Evolutionary conservation across 352 stramenopile species (phyloP).

Genomic region (Hyaloperonospora arabidopsidis): DNA sequence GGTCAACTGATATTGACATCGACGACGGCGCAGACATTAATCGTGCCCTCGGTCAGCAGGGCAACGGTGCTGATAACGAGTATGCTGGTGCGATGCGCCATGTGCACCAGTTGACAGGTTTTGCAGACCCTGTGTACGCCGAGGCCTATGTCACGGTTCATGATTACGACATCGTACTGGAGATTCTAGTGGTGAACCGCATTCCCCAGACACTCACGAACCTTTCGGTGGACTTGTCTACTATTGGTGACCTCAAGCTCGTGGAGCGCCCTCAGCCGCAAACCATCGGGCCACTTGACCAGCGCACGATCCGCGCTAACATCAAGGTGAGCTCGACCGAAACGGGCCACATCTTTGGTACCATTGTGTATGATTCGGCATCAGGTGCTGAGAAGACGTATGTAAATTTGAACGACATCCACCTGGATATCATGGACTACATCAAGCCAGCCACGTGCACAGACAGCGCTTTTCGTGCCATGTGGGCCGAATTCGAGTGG

Average conservation of each 20-base stretch:
- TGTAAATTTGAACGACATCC: slow-evolving; percentile 99
- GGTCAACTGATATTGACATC: slow-evolving; percentile 94
- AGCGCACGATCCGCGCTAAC: slow-evolving; percentile 94
- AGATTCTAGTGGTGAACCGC: slow-evolving; percentile 99
- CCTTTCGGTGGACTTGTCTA: slow-evolving; percentile 97
- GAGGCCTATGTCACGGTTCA: slow-evolving; percentile 99
- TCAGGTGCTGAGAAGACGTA: slow-evolving; percentile 95
- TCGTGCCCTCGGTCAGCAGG: slow-evolving; percentile 87
- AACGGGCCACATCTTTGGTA: slow-evolving; percentile 99
- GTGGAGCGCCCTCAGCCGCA: slow-evolving; percentile 96
- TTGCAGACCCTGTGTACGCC: slow-evolving; percentile 98
- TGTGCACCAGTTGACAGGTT: slow-evolving; percentile 98
- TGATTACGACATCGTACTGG: slow-evolving; percentile 99
- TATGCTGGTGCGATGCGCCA: slow-evolving; percentile 90
- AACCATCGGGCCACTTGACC: slow-evolving; percentile 96
- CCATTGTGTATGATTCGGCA: slow-evolving; percentile 98
- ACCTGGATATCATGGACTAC: slow-evolving; percentile 99
- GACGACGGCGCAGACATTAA: slow-evolving; percentile 96
- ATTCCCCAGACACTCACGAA: slow-evolving; percentile 97
- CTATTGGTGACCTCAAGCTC: slow-evolving; percentile 99
- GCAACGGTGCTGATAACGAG: slow-evolving; percentile 54
- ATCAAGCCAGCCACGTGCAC: slow-evolving; percentile 92
- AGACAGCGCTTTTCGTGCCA: slow-evolving; percentile 96
- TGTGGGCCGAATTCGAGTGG: slow-evolving; percentile 99
- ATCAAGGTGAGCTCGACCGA: slow-evolving; percentile 99